Base-by-base conservation (phyloP, 352 stramenopile species). In the Phytophthora niederhauseri region DNA sequence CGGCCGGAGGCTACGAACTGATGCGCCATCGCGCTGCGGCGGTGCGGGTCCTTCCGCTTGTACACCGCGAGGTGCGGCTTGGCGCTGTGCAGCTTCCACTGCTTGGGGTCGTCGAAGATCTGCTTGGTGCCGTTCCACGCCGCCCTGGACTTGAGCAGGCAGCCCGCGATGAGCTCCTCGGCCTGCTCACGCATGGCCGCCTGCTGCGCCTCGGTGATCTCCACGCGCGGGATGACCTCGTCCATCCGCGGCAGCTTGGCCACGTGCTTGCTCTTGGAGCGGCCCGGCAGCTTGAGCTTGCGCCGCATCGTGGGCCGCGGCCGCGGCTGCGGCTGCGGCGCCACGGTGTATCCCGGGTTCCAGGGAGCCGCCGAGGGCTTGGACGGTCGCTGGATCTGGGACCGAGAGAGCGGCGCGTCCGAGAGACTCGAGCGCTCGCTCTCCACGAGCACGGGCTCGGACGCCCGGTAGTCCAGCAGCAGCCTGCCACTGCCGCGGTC, bases 61-160 rank as follows among this genome's bases (percentile, higher is more conserved):
- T 89, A 90, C 28, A 90, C 60, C 0, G 78, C 73, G 20, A 90
- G 57, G 41, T 89, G 72, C 0, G 82, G 79, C 57, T 86, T 87
- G 28, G 75, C 70, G 26, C 71, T 75, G 63, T 89, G 82, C n/a
- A 90, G 72, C 50, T 90, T 90, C 82, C 82, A 90, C 38, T 80
- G 69, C 69, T 85, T 83, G 3, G 77, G 79, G 62, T 84, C 70
- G 63, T 87, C 81, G 34, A 87, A 85, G 55, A 90, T 86, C 55
- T 84, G 79, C 61, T 82, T 84, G 46, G 68, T 82, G 43, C 81
- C 81, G 61, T 85, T 72, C 81, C 81, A 89, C 38, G 81, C 81
- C 4, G 81, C 81, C 51, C 76, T 75, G 17, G 74, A 76, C 60
- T 85, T 84, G 19, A 65, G 63, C 54, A 87, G 65, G 31, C 66